Conservation (phyloP, 495 filamentous ascomycete species). For the Copromyces sp. region DNA sequence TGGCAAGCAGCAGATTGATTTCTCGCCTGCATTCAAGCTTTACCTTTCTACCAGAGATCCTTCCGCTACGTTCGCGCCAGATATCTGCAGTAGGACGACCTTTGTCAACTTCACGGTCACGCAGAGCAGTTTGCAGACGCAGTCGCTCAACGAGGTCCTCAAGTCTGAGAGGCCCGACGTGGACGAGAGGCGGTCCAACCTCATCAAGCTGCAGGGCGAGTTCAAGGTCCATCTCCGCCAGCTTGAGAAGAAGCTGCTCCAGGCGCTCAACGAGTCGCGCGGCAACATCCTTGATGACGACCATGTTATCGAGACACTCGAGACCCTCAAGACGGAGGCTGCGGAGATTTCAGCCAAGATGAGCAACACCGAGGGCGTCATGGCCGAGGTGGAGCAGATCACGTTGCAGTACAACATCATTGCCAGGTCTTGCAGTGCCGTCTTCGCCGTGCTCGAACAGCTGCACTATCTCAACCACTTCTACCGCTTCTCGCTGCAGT, state of each 20-base stretch:
- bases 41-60: conserved; percentile 95
- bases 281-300: conserved; percentile 99
- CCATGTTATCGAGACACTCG: conserved; percentile 92
- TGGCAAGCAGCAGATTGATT: conserved; percentile 98
- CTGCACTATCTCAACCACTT: conserved; percentile 98
- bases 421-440: conserved; percentile 87
- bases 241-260: conserved; percentile 88
- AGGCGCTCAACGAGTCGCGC: conserved; percentile 91
- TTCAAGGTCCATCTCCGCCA: conserved; percentile 95
- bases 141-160: conserved; percentile 91
- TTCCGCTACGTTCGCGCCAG: conserved; percentile 91
- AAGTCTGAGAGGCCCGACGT: conserved; percentile 97
- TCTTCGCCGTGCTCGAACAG: conserved; percentile 93
- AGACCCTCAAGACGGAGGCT: conserved; percentile 95
- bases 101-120: conserved; percentile 99
- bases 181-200: conserved; percentile 89
- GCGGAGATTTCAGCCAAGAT: conserved; percentile 94
- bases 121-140: conserved; percentile 95
- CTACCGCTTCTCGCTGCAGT: conserved; percentile 98
- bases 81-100: conserved; percentile 95
- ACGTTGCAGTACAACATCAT: conserved; percentile 88
- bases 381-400: conserved; percentile 92
- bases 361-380: conserved; percentile 91
- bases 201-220: conserved; percentile 97
- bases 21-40: conserved; percentile 92